Conservation (phyloP, 2,329 filamentous ascomycete genomes). For the Aspergillus viridinutans region DNA sequence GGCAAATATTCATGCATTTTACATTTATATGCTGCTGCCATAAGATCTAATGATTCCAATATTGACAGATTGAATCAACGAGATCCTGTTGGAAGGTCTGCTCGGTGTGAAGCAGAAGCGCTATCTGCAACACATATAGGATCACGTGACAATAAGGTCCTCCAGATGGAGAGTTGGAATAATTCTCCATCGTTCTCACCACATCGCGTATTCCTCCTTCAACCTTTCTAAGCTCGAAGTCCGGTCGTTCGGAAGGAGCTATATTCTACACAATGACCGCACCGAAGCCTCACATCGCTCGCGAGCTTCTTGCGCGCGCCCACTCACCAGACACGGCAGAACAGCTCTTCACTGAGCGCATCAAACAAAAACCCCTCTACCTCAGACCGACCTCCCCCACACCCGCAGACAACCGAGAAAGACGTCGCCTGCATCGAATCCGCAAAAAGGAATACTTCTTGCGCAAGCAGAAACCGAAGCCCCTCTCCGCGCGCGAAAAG, state of each 20-base stretch:
- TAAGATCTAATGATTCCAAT: not conserved
- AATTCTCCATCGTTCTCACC: not conserved
- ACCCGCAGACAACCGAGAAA: constrained; percentile 47
- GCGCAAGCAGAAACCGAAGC: constrained; percentile 54
- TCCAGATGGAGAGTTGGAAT: not conserved
- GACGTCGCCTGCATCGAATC: constrained; percentile 51
- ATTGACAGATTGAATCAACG: not conserved
- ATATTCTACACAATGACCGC: constrained; percentile 16
- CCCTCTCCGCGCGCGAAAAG: constrained; percentile 76
- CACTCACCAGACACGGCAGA: constrained; percentile 69
- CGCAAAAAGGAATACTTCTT: constrained; percentile 45
- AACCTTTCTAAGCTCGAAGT: not conserved
- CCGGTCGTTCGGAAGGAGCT: not conserved
- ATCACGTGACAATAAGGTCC: not conserved
- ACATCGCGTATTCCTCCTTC: not conserved
- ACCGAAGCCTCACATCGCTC: constrained; percentile 45
- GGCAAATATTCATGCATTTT: not conserved
- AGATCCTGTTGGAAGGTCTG: not conserved
- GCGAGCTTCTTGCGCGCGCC: constrained; percentile 68
- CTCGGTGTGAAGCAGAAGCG: not conserved
- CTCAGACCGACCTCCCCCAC: constrained; percentile 71
- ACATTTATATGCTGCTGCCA: not conserved
- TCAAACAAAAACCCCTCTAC: constrained; percentile 75
- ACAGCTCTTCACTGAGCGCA: constrained; percentile 74
- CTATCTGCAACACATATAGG: not conserved